Evolutionary conservation across 2,329 filamentous ascomycete species (phyloP), one percentile per base, ranked within the genome.

Genomic region (Cytospora paraplurivora): DNA sequence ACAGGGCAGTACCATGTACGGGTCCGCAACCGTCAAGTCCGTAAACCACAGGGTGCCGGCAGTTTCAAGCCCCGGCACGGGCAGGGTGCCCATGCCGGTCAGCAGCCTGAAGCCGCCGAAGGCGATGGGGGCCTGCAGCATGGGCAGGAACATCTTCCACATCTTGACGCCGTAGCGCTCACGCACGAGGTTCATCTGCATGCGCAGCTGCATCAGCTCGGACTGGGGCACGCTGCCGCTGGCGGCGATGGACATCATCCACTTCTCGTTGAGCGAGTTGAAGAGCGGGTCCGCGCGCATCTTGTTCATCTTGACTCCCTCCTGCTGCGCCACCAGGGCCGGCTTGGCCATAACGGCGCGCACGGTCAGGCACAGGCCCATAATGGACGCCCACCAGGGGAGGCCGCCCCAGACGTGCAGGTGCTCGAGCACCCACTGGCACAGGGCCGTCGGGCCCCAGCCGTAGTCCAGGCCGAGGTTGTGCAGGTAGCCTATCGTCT

Each of bases 391-490:
- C 82, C 91, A 93, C 95, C 95, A 98, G 13, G 92, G 91, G 62
- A 92, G 76, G 41, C 89, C 92, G 1, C 76, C 78, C 69, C 83
- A 88, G 66, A 97, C 81, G 76, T 99, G 92, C 49, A 96, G 73
- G 73, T 94, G 87, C 79, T 99, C 95, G 12, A 98, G 78, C 3
- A 85, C 27, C 82, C 84, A 93, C 77, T 97, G 83, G 75, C 95
- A 87, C 17, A 86, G 68, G 4, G 88, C 78, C 0, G 93, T 91
- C 6, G 91, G 86, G 17, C 94, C 94, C 79, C 81, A 93, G 72
- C 94, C 93, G 71, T 89, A 98, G 71, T 98, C 91, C 27, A 99
- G 79, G 4, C 95, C 95, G 12, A 98, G 81, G 7, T 86, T 83
- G 69, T 91, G 86, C 64, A 99, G 80, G 72, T 93, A 97, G 67